Percentiles rank a stretch among this genome's conserved stretches.
These are phyloP conservation scores for Prunus campanulata DNA, from an alignment of 306 rosid genomes.

Conservation along the genomic window DNA sequence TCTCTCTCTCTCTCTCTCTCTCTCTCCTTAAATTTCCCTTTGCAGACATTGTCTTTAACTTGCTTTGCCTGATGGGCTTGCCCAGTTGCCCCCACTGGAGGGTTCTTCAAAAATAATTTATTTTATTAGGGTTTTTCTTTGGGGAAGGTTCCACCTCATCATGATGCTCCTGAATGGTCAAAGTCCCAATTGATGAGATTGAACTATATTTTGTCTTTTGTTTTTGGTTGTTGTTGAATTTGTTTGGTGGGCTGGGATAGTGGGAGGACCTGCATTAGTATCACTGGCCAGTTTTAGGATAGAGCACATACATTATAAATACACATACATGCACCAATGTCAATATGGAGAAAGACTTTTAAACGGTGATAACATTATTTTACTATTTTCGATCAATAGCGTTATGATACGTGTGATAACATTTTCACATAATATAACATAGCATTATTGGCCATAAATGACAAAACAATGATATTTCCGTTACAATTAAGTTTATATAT, in stretches of 20 bases:
- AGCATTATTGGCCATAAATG: fast-evolving
- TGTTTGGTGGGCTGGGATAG: not conserved
- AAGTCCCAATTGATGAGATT: constrained; percentile 20
- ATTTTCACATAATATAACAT: fast-evolving
- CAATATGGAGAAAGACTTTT: not conserved
- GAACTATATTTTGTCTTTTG: not conserved
- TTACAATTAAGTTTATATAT: too few relatives aligned
- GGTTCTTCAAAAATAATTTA: not conserved
- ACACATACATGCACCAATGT: not conserved
- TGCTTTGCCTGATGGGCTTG: not conserved
- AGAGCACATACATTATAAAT: not conserved
- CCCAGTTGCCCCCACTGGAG: not conserved
- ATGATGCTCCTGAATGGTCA: constrained; percentile 18
- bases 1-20: not conserved
- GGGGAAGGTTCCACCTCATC: not conserved
- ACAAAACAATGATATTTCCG: fast-evolving
- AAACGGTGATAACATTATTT: fast-evolving
- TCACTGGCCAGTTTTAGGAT: not conserved
- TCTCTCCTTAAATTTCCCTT: not conserved
- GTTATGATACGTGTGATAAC: fast-evolving
- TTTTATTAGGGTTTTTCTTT: not conserved
- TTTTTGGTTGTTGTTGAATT: not conserved
- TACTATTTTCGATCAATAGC: fast-evolving
- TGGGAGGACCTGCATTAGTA: not conserved
- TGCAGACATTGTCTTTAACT: not conserved